Evolutionary conservation across 2,329 filamentous ascomycete genomes (phyloP), one percentile per base, ranked within the genome.

Genomic region (Orbilia javanica): DNA sequence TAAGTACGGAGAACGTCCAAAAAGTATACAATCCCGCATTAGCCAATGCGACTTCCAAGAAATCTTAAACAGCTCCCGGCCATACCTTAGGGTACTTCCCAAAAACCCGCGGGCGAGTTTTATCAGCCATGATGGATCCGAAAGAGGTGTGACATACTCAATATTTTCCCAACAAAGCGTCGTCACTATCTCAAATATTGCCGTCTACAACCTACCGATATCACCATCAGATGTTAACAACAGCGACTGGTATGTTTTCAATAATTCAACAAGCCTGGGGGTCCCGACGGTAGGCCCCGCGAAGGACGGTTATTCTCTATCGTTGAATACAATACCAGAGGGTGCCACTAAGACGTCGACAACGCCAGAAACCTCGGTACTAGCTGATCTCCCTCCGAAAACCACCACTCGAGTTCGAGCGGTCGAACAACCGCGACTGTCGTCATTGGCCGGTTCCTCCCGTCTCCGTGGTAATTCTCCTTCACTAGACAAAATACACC

Each of bases 151-250:
- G 4, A n/a, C 55, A 3, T 18, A 34, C 15, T 62, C 55, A 10
- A 44, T 62, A 27, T 27, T 62, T 25, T 62, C 55, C 4, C 36
- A 27, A 29, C 18, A 20, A 44, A 62, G 34, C 27, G n/a, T 27
- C 2, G 20, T 13, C 4, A 62, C 18, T 1, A 44, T 62, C 25
- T 62, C 55, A 15, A 44, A 62, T 62, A 62, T 62, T 1, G 55
- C 55, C 5, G 55, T 62, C 15, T 62, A 62, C 18, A 62, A 62
- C 7, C 10, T 62, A 2, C 34, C 55, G 5, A 62, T 62, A 22
- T 39, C 18, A 5, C 20, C 8, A 7, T 25, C 34, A 3, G 55
- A 62, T 18, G 3, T 44, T 15, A 6, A 44, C 22, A 62, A 42
- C 36, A 62, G 34, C 4, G 39, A 31, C n/a, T 62, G 34, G 34